Evolutionary conservation across 768 basidiomycete species (phyloP).

Genomic region (Vararia minispora): DNA sequence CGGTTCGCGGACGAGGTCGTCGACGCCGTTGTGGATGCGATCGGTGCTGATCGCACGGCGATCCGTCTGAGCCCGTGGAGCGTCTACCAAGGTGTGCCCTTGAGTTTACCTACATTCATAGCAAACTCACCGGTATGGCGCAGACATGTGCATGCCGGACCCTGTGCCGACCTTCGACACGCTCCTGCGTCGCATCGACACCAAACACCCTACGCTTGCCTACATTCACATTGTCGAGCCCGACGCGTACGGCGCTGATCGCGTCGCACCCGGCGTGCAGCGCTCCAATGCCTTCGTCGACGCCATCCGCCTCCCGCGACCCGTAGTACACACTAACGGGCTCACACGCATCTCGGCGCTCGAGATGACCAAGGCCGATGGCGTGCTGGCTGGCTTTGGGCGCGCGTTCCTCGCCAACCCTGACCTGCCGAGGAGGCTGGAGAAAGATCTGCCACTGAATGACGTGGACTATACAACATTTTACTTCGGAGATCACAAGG

Average conservation of each 20-base stretch:
- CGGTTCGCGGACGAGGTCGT: conserved; percentile 29
- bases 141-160: background rate
- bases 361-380: background rate
- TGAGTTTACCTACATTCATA: no score
- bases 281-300: background rate
- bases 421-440: background rate
- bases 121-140: no score
- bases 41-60: conserved; percentile 28
- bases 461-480: conserved; percentile 10
- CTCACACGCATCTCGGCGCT: conserved; percentile 2
- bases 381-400: conserved; percentile 6
- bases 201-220: conserved; percentile 26
- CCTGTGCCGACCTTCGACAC: background rate
- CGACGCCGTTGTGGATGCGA: conserved; percentile 23
- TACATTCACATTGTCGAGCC: conserved; percentile 46
- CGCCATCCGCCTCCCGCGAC: background rate
- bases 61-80: conserved; percentile 27
- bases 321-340: conserved; percentile 4
- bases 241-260: background rate
- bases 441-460: background rate
- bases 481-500: conserved; percentile 3
- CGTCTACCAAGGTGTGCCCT: conserved; percentile 18
- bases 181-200: conserved; percentile 19
- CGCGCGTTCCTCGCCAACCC: conserved; percentile 8
- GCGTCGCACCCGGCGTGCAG: background rate